A percentile compares a stretch with the other conserved stretches of the same genome.
Conservation (phyloP, 164 flowering plant genomes). For the Protea cynaroides region DNA sequence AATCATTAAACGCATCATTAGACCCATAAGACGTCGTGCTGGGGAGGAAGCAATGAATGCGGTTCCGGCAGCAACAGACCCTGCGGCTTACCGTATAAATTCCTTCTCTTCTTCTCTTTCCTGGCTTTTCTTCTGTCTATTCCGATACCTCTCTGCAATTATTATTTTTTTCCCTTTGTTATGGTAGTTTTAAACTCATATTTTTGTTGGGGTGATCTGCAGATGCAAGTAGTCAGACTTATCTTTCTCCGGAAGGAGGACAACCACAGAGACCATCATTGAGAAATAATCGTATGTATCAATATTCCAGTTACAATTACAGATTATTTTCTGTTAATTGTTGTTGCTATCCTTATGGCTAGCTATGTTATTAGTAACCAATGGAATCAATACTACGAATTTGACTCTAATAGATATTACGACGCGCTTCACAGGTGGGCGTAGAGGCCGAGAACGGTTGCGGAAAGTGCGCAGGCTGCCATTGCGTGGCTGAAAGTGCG, state of each 20-base stretch:
- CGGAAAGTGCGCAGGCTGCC: too few relatives aligned
- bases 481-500: constrained; percentile 54
- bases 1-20: too few relatives aligned
- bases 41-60: constrained; percentile 59
- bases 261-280: constrained; percentile 29
- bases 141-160: too few relatives aligned
- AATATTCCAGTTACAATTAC: too few relatives aligned
- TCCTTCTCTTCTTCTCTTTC: too few relatives aligned
- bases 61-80: constrained; percentile 59
- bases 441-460: constrained; percentile 32
- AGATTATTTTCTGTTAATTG: not conserved
- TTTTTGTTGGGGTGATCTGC: constrained; percentile 8
- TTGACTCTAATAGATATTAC: constrained; percentile 15
- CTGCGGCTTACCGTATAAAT: constrained; percentile 35
- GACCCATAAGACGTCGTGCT: constrained; percentile 54
- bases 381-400: too few relatives aligned
- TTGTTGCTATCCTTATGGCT: not conserved
- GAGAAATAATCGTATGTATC: constrained; percentile 25
- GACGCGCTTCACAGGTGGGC: constrained; percentile 37
- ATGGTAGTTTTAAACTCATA: too few relatives aligned
- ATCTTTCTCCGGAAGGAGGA: constrained; percentile 21
- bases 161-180: not conserved
- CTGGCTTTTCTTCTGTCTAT: not conserved
- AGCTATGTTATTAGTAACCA: too few relatives aligned
- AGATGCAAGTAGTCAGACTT: constrained; percentile 57